Evolutionary conservation across 352 stramenopile genomes (phyloP), one percentile per base, ranked within the genome.

Genomic region (Phytophthora boehmeriae): DNA sequence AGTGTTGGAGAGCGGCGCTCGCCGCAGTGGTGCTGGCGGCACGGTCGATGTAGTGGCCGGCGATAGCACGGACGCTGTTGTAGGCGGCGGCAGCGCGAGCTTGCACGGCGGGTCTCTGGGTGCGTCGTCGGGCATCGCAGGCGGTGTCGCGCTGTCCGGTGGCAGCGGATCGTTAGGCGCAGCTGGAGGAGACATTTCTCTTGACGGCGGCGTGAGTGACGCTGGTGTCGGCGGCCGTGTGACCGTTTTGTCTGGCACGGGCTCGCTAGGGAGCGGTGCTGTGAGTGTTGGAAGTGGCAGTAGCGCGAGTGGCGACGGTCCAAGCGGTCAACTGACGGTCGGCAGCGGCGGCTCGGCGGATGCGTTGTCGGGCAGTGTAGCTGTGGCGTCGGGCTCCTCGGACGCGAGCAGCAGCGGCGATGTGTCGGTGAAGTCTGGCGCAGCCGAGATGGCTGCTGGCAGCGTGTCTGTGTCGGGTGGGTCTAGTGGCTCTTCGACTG

Each of bases 251-350:
- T 48, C 42, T 34, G 42, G 23, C 16, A 20, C 11, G 8, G 42
- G 23, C 11, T 35, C 59, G n/a, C 49, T 55, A 16, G 49, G 48
- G 17, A 66, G 58, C 20, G 58, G 58, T 16, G 19, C 2, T 9
- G 34, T 65, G 19, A 38, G 25, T 38, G 35, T 66, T n/a, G n/a
- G 16, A 20, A 59, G 45, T 25, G 41, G 42, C 20, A 22, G 6
- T 19, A 34, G 42, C 17, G 5, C 28, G 42, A 32, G 25, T 32
- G 42, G 23, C 8, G 42, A 11, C 28, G 42, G 42, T 6, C 38
- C 48, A 2, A 57, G 63, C 9, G 51, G 41, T 28, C 22, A 57
- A 20, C 19, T 46, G 16, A 43, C 65, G 45, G 36, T 57, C 19
- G 56, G 55, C 35, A 46, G 39, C 39, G 39, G 19, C 39, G 19